Conservation (phyloP, 495 filamentous ascomycete genomes). For the Penicillium crystallinum region DNA sequence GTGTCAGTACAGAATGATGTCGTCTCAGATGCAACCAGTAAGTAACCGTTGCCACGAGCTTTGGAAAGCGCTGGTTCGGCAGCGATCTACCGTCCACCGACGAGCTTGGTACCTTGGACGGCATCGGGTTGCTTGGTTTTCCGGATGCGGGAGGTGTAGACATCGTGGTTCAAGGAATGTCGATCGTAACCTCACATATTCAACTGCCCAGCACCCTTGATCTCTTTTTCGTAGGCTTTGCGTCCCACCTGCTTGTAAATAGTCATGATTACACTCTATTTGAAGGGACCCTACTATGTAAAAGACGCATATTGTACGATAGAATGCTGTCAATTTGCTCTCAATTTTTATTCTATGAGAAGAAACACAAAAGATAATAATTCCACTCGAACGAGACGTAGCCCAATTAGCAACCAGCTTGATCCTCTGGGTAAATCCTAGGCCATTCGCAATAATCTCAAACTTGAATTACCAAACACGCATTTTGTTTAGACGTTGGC, state of each 20-base stretch:
- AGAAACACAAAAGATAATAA: too few relatives aligned
- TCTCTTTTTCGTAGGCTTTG: too few relatives aligned
- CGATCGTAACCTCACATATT: neutral
- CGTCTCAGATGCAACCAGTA: constrained; percentile 14
- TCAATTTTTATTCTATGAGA: too few relatives aligned
- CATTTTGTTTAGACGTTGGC: constrained; percentile 24
- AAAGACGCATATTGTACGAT: too few relatives aligned
- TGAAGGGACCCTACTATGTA: too few relatives aligned
- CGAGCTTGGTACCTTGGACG: neutral
- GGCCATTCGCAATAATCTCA: neutral
- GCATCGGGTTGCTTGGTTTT: neutral
- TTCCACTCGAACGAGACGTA: neutral
- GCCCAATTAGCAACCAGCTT: neutral
- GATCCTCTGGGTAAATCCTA: neutral
- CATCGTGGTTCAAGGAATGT: neutral
- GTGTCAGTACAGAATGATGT: neutral
- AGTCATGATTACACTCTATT: too few relatives aligned
- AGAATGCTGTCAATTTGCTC: too few relatives aligned
- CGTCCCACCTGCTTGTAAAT: too few relatives aligned
- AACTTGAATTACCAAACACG: neutral
- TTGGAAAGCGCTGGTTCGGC: neutral
- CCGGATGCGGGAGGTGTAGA: constrained; percentile 4
- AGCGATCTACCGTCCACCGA: neutral
- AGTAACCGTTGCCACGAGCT: neutral
- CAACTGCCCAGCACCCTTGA: neutral